A percentile compares a stretch with the other conserved stretches of the same genome.
Evolutionary conservation across 768 basidiomycete genomes (phyloP).

Genomic region (Suillus subalutaceus): DNA sequence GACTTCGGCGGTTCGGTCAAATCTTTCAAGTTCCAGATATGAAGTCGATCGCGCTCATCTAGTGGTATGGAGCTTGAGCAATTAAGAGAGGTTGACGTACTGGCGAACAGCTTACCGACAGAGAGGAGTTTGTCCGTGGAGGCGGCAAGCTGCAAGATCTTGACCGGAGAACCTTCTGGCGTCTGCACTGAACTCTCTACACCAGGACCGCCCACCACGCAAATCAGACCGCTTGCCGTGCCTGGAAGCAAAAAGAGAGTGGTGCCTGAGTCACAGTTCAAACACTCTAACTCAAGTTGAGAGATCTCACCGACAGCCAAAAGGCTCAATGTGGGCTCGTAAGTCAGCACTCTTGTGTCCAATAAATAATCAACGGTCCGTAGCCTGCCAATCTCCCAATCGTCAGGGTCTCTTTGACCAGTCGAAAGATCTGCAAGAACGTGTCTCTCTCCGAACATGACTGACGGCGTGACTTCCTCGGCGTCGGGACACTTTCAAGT

Average conservation of each 20-base stretch:
- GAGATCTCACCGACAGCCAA: constrained; percentile 58
- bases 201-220: constrained; percentile 69
- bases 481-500: not conserved
- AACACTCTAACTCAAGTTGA: not conserved
- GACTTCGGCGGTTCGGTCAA: constrained; percentile 55
- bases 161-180: constrained; percentile 49
- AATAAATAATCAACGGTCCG: constrained; percentile 51
- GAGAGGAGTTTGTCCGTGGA: constrained; percentile 58
- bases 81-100: not conserved
- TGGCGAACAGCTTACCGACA: constrained; percentile 50
- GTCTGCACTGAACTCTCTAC: constrained; percentile 55
- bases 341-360: constrained; percentile 54
- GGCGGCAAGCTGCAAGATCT: constrained; percentile 64
- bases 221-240: constrained; percentile 62
- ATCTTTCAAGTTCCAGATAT: constrained; percentile 61
- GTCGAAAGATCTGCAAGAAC: constrained; percentile 53
- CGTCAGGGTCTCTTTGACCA: constrained; percentile 54
- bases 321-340: constrained; percentile 61
- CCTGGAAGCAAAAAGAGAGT: constrained; percentile 41
- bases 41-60: constrained; percentile 59
- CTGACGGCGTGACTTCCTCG: not conserved
- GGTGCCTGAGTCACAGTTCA: not conserved
- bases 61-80: constrained; percentile 4
- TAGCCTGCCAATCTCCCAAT: constrained; percentile 59
- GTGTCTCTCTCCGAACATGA: constrained; percentile 1